Conservation (phyloP, 768 basidiomycete genomes). For the Tricholoma matsutake region DNA sequence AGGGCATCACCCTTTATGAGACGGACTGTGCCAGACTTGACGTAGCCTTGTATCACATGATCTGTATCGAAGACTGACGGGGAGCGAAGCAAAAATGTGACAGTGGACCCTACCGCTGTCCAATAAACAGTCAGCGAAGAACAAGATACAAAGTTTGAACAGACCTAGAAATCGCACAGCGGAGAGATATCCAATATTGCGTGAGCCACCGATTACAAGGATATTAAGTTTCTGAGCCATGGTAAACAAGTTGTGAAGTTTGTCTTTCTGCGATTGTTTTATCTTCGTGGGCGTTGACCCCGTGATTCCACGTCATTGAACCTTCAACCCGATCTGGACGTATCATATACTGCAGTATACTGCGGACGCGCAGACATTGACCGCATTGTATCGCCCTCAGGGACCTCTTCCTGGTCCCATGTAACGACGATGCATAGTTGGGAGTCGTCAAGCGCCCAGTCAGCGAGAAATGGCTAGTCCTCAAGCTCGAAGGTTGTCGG, state of each 20-base stretch:
- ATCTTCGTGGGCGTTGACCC: too few species aligned
- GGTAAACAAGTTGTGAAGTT: neutral
- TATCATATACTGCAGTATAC: too few species aligned
- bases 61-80: constrained; percentile 52
- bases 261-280: too few species aligned
- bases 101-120: constrained; percentile 52
- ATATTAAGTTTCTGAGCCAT: constrained; percentile 29
- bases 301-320: too few species aligned
- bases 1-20: constrained; percentile 63
- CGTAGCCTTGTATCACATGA: constrained; percentile 45
- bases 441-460: too few species aligned
- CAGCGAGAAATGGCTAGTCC: too few species aligned
- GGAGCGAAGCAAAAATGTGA: constrained; percentile 62
- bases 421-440: too few species aligned
- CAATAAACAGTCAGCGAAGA: neutral
- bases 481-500: too few species aligned
- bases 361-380: too few species aligned
- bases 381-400: too few species aligned
- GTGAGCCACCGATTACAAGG: constrained; percentile 50
- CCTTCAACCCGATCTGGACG: too few species aligned
- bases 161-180: constrained; percentile 46
- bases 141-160: constrained; percentile 7
- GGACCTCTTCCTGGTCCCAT: too few species aligned
- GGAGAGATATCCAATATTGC: constrained; percentile 53
- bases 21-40: constrained; percentile 48